A percentile compares a stretch with the other conserved stretches of the same genome.
These are phyloP conservation scores for Alternaria solani DNA, from an alignment of 2,329 filamentous ascomycete genomes.

Conservation along the genomic window DNA sequence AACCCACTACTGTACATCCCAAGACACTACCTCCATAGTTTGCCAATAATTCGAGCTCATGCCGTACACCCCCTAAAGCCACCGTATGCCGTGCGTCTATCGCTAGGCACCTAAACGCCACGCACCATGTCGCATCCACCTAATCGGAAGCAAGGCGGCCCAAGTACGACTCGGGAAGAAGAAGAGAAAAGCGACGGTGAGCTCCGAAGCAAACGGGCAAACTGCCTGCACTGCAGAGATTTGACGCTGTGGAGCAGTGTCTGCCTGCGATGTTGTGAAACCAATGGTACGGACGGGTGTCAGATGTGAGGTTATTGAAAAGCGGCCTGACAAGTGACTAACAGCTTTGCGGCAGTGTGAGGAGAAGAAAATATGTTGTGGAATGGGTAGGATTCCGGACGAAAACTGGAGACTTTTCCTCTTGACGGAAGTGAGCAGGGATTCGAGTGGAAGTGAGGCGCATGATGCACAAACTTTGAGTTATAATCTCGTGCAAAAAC, in stretches of 20 bases:
- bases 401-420: background rate
- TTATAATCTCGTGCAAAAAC: background rate
- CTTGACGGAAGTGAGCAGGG: too few species aligned
- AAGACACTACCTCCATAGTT: background rate
- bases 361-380: background rate
- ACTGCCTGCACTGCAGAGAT: background rate
- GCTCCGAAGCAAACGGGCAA: background rate
- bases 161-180: slow-evolving; percentile 5
- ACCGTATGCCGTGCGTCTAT: background rate
- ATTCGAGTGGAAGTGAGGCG: background rate
- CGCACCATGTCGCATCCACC: background rate
- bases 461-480: background rate
- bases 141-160: slow-evolving; percentile 9
- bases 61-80: background rate
- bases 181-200: background rate
- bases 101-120: background rate
- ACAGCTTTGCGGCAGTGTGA: background rate
- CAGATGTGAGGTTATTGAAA: slow-evolving; percentile 14
- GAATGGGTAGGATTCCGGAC: background rate
- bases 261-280: background rate
- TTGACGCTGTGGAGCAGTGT: background rate
- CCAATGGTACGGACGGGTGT: background rate
- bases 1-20: background rate
- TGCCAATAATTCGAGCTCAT: background rate
- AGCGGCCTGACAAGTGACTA: slow-evolving; percentile 13